These are phyloP conservation scores for Russula sp. DNA, from an alignment of 768 basidiomycete genomes.

Conservation along the genomic window DNA sequence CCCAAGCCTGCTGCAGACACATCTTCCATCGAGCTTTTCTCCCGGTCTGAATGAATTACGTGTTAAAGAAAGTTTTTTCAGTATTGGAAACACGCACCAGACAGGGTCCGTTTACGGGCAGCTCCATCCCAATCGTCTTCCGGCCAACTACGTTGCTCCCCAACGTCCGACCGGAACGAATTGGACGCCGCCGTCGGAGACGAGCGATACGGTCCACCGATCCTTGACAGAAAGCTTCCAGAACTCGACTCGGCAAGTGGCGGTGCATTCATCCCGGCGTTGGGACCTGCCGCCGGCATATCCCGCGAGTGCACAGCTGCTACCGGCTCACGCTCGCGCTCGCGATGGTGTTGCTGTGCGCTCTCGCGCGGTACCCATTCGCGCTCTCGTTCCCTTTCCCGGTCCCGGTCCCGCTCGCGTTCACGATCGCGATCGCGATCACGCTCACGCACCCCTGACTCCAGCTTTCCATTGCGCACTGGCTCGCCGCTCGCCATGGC, in stretches of 20 bases:
- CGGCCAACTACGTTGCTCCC: conserved; percentile 20
- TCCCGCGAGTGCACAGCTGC: conserved; percentile 2
- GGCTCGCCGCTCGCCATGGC: conserved; percentile 53
- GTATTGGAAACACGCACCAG: conserved; percentile 39
- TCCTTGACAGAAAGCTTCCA: conserved; percentile 46
- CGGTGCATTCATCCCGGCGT: not conserved
- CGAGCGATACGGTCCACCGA: conserved; percentile 49
- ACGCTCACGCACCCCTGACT: conserved; percentile 31
- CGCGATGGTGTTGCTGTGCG: conserved; percentile 12
- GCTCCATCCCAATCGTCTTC: conserved; percentile 60
- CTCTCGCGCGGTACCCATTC: conserved; percentile 19
- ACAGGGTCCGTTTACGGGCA: conserved; percentile 56
- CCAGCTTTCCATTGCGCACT: conserved; percentile 36
- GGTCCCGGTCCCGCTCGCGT: conserved; percentile 25
- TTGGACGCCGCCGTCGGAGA: conserved; percentile 25
- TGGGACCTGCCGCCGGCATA: conserved; percentile 1
- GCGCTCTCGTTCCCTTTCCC: not conserved
- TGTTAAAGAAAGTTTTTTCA: not conserved
- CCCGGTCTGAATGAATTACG: conserved; percentile 43
- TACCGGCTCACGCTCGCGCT: conserved; percentile 9
- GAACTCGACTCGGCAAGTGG: conserved; percentile 3
- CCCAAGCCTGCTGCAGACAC: conserved; percentile 28
- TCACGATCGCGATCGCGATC: conserved; percentile 45
- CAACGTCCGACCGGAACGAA: conserved; percentile 14
- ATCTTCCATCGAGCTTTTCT: conserved; percentile 42